These are phyloP conservation scores for Trichosporon asahii DNA, from an alignment of 1,284 basidiomycete species.

Conservation along the genomic window DNA sequence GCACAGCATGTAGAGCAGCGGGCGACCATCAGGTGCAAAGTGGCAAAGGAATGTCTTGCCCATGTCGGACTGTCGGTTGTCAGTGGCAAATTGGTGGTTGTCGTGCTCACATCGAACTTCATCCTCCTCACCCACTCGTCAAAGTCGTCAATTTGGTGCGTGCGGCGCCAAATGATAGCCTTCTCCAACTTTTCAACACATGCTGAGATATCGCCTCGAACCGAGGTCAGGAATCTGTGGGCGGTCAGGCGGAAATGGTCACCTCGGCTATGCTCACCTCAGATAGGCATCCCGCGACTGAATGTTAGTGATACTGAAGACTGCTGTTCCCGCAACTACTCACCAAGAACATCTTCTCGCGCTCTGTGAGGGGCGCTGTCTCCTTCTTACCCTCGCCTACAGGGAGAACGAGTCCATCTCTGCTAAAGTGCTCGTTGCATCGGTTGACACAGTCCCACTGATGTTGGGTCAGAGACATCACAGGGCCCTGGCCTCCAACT, in stretches of 20 bases:
- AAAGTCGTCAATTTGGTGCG: constrained; percentile 6
- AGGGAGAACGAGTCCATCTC: constrained; percentile 27
- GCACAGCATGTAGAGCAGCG: constrained; percentile 4
- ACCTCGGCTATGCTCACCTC: neutral
- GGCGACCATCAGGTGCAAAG: neutral
- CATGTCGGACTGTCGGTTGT: neutral
- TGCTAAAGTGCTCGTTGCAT: constrained; percentile 28
- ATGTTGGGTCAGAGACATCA: constrained; percentile 6
- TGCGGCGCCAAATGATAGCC: constrained; percentile 3
- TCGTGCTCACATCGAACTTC: constrained; percentile 1
- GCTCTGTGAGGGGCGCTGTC: constrained; percentile 27
- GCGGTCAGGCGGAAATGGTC: neutral
- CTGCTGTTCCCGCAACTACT: constrained; percentile 1
- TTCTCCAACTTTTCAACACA: constrained; percentile 1
- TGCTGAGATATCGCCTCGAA: neutral
- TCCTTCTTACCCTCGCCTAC: constrained; percentile 21
- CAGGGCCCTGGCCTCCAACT: neutral
- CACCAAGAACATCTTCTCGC: constrained; percentile 48
- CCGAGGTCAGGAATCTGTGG: neutral
- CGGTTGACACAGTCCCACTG: constrained; percentile 4
- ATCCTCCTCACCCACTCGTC: neutral
- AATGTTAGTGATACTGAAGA: neutral
- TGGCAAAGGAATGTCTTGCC: constrained; percentile 8
- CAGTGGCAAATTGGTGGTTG: neutral
- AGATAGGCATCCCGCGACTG: constrained; percentile 2